Percentiles rank a stretch among this genome's conserved stretches.
These are phyloP conservation scores for Peronosclerospora sorghi DNA, from an alignment of 352 stramenopile genomes.

Conservation along the genomic window DNA sequence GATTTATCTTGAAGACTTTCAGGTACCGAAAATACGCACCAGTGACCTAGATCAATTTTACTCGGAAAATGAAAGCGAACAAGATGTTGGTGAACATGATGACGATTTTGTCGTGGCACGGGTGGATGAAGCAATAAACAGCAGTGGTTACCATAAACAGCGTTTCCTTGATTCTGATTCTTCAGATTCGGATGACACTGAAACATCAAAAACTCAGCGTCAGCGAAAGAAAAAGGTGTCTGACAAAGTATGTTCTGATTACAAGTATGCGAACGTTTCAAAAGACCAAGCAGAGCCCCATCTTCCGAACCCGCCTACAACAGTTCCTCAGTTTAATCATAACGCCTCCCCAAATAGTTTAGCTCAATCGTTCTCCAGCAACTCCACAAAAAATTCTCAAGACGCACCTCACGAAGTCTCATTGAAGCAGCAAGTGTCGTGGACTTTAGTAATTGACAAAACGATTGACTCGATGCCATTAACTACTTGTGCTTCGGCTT, in stretches of 20 bases:
- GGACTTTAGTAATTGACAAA: background rate
- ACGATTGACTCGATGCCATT: conserved; percentile 1
- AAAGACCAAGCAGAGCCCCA: background rate
- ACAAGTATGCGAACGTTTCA: conserved; percentile 3
- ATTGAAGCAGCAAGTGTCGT: background rate
- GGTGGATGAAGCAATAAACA: conserved; percentile 14
- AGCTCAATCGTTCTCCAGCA: conserved; percentile 5
- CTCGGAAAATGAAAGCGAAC: conserved; percentile 59
- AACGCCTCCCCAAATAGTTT: conserved; percentile 2
- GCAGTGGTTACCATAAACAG: conserved; percentile 54
- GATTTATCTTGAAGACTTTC: conserved; percentile 68
- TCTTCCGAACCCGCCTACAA: background rate
- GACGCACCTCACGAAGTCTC: background rate
- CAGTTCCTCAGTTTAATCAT: conserved; percentile 5
- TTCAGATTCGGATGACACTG: conserved; percentile 27
- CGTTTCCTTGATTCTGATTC: conserved; percentile 61
- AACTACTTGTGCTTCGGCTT: conserved; percentile 1
- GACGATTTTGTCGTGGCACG: conserved; percentile 44
- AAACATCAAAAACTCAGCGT: background rate
- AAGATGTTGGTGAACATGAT: conserved; percentile 26
- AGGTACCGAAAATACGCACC: conserved; percentile 40
- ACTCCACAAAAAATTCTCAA: background rate
- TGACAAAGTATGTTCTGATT: conserved; percentile 1
- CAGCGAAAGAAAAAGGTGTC: conserved; percentile 2
- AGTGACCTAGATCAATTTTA: conserved; percentile 73